These are phyloP conservation scores for Komagataea norvegica DNA, from an alignment of 1,139 yeast species.

Conservation along the genomic window DNA sequence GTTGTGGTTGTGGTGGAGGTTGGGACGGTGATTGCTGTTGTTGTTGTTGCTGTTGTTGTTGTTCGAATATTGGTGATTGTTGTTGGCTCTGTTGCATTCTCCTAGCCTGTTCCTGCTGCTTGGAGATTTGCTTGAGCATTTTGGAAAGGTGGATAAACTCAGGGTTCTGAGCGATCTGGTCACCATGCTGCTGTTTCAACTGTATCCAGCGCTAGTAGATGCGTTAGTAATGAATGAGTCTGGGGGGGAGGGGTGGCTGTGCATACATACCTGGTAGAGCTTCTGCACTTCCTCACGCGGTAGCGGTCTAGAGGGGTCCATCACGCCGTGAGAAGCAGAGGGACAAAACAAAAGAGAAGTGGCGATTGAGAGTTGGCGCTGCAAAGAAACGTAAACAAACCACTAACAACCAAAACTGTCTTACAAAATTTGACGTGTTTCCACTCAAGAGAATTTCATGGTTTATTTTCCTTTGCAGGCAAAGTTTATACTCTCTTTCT, in stretches of 20 bases:
- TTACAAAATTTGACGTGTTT: constrained; percentile 7
- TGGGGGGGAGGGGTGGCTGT: background rate
- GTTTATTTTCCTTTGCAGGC: background rate
- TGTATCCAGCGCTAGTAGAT: constrained; percentile 54
- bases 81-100: constrained; percentile 24
- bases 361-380: background rate
- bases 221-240: constrained; percentile 1
- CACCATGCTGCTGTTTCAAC: constrained; percentile 58
- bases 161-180: constrained; percentile 54
- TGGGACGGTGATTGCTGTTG: constrained; percentile 12
- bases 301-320: constrained; percentile 24
- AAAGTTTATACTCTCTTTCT: background rate
- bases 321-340: constrained; percentile 7
- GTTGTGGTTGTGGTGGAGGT: constrained; percentile 9
- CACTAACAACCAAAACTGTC: too few species aligned
- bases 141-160: constrained; percentile 58
- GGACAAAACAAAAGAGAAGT: background rate
- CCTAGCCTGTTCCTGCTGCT: constrained; percentile 37
- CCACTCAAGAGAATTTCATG: background rate
- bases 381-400: constrained; percentile 8
- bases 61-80: constrained; percentile 14
- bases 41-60: constrained; percentile 8
- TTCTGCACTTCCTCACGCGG: constrained; percentile 27
- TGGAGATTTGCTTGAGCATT: constrained; percentile 49
- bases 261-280: constrained; percentile 10